Percentiles rank a stretch among this genome's conserved stretches.
Conservation (phyloP, 768 basidiomycete species). For the Mycena indigotica region DNA sequence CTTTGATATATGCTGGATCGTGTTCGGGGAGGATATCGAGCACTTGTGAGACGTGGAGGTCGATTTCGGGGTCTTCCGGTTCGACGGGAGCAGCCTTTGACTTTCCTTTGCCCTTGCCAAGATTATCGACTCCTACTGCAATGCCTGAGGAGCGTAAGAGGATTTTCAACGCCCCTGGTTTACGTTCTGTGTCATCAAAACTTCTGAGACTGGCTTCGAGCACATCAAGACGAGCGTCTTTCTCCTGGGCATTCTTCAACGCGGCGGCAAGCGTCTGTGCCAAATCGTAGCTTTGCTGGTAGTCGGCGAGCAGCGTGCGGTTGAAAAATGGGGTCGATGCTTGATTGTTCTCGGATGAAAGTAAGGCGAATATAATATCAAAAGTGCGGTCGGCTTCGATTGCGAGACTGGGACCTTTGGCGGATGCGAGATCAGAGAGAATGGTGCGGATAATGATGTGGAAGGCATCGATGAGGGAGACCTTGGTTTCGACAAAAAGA, state of each 20-base stretch:
- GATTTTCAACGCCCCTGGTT: conserved; percentile 61
- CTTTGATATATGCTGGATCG: conserved; percentile 56
- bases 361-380: conserved; percentile 59
- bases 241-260: conserved; percentile 47
- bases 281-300: conserved; percentile 68
- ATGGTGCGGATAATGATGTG: conserved; percentile 58
- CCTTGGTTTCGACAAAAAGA: conserved; percentile 74
- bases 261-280: conserved; percentile 49
- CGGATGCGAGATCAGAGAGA: conserved; percentile 47
- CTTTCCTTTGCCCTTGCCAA: conserved; percentile 47
- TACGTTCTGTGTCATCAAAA: conserved; percentile 37
- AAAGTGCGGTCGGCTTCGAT: conserved; percentile 56
- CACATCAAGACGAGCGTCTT: conserved; percentile 60
- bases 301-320: conserved; percentile 67
- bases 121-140: conserved; percentile 40
- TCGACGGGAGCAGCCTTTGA: conserved; percentile 35
- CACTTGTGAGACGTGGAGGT: conserved; percentile 65
- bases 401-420: conserved; percentile 46
- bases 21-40: conserved; percentile 76
- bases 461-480: conserved; percentile 68
- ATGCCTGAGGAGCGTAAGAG: conserved; percentile 64
- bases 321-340: conserved; percentile 62
- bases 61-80: conserved; percentile 46
- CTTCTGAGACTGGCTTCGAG: conserved; percentile 54
- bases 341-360: conserved; percentile 34